A percentile compares a stretch with the other conserved stretches of the same genome.
phyloP scores from a whole-genome alignment of 148 eudicot genomes.

The Gaultheria prostrata region DNA sequence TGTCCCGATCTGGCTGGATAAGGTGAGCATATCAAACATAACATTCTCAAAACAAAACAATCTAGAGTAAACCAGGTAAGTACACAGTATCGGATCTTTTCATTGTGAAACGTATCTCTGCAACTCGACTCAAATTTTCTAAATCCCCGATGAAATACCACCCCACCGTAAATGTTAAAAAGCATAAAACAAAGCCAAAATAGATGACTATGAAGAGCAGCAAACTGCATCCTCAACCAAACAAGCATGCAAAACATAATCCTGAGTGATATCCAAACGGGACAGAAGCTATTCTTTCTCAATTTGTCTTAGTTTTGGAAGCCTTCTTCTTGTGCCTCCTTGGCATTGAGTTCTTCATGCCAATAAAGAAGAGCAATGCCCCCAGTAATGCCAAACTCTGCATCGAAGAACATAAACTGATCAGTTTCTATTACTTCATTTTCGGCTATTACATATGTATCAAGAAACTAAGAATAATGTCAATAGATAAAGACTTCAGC shows the following conservation, averaged over 20 bases:
- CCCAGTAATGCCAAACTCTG: constrained; percentile 79
- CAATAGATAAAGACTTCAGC: background rate
- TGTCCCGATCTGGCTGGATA: background rate
- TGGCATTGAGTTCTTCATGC: constrained; percentile 83
- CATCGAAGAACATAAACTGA: constrained; percentile 10
- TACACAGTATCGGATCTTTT: background rate
- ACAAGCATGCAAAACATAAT: background rate
- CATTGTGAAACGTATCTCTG: background rate
- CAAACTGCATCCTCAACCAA: constrained; percentile 6
- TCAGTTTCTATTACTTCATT: background rate
- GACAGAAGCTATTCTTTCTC: background rate
- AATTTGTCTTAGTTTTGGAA: constrained; percentile 18
- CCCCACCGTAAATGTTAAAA: background rate
- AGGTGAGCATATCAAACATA: background rate
- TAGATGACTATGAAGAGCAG: background rate
- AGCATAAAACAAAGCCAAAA: background rate
- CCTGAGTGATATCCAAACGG: background rate
- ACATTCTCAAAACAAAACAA: background rate
- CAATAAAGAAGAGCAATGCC: constrained; percentile 77
- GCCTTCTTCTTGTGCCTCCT: constrained; percentile 59
- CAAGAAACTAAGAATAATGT: background rate
- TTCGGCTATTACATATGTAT: background rate
- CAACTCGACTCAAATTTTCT: constrained; percentile 10
- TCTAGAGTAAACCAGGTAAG: background rate
- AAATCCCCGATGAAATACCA: background rate